Base-by-base conservation (phyloP, 139 green algal species). In the Coelastrella sp. region DNA sequence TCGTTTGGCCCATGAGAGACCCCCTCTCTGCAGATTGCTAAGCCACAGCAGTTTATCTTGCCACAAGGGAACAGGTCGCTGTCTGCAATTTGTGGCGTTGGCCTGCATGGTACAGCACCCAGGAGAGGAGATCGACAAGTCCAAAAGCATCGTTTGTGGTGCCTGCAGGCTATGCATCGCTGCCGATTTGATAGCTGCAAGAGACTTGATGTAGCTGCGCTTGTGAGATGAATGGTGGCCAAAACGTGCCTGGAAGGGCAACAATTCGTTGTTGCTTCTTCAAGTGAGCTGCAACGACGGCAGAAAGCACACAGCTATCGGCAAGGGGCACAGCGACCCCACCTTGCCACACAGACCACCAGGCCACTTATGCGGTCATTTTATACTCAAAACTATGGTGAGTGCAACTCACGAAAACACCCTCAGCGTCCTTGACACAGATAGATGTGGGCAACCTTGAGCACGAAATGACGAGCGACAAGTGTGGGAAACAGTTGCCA, bases 311-410 rank as follows among this genome's bases (percentile, higher is more conserved):
- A 13, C 61, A 71, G 61, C 61, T 71, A 13, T 71, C 11, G 61
- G 61, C 61, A 71, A 71, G 11, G 16, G 68, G 68, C 68, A 75
- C 68, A 75, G 68, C n/a, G 68, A 16, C 13, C 68, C 13, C 13
- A 75, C 68, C 68, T 22, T 22, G 68, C 68, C 68, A 75, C 13
- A 75, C 68, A 75, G 68, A 7, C 68, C 68, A 75, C 68, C 68
- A 75, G 68, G 68, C 68, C 68, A 75, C 68, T 75, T 75, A 75
- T 22, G 68, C n/a, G 68, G 16, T 75, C 68, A 75, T 16, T 75
- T 75, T 23, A 75, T 75, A 75, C 68, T 13, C 68, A 75, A 13
- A 75, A 23, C 13, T 75, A 75, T 75, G 68, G 68, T 75, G 19
- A 22, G 68, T 75, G 68, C 68, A 75, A 75, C 68, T 75, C 19